Base-by-base conservation (phyloP, 495 filamentous ascomycete genomes). In the Penicillium canescens region DNA sequence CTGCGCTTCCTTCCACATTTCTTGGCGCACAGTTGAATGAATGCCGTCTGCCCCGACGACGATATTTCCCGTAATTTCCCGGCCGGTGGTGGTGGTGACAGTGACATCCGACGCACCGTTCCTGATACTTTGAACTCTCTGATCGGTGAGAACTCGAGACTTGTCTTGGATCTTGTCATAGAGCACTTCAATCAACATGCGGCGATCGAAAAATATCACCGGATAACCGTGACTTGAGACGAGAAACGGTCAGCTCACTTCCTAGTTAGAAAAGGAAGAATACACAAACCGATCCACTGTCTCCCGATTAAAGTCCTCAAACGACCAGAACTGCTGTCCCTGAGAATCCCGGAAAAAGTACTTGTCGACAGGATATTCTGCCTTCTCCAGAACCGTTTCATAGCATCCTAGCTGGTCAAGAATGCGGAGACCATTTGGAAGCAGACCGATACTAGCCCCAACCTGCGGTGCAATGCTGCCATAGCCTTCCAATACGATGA, bases 41-140 rank as follows among this genome's bases (percentile, higher is more conserved):
- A 80, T 69, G 0, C 79, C 82, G 50, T 83, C 82, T n/a, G 72
- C 71, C 0, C 79, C 81, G n/a, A 81, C 60, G 5, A 83, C 48
- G n/a, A 82, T 54, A 46, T 75, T 66, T 0, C 78, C 81, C 1
- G 54, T 47, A 38, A 67, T 74, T 0, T 50, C 35, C 0, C 56
- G 60, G 0, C 80, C 78, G 51, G 74, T 69, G 0, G 45, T 26
- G 6, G 70, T 70, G 5, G 45, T 53, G 9, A 75, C 73, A 2
- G 20, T 55, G 6, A 72, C 74, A 21, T 54, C 36, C 18, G 59
- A 34, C 6, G 50, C 45, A 6, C 23, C 26, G n/a, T 65, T 45
- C 6, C 57, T 48, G 13, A 80, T 56, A 6, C 43, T 56, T 0
- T 40, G 48, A 3, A 78, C 70, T 40, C 65, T 59, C 55, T 76